Base-by-base conservation (phyloP, 2,329 filamentous ascomycete genomes). In the Ceratocystis papillata region DNA sequence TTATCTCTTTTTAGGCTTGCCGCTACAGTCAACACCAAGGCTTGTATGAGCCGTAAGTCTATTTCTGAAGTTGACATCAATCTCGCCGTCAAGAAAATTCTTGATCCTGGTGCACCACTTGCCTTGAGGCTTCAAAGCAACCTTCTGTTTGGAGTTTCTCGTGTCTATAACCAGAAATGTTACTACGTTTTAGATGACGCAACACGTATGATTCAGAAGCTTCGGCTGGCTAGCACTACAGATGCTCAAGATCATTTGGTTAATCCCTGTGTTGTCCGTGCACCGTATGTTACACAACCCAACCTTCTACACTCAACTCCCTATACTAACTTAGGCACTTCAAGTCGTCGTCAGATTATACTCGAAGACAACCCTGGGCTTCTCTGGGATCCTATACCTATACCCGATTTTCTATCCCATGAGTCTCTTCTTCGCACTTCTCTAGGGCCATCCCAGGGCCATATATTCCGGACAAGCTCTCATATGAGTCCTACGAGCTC, bases 51-150 rank as follows among this genome's bases (percentile, higher is more conserved):
- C 6, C 85, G 88, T 62, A 96, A 94, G 74, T 87, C 89, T 7
- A 96, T 99, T 67, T 84, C 93, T 67, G 85, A 90, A 17, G 94
- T 99, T 70, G 83, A 97, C 72, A 86, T 99, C 30, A 81, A 85
- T 45, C 91, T 88, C 72, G 92, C 94, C 67, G 96, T 93, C 75
- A 81, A 87, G 69, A 94, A 87, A n/a, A 96, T 99, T 73, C 83
- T 89, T 46, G 81, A 89, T 66, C 91, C 71, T 0, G 89, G 87
- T 5, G 90, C 89, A 1, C 94, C 94, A 1, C 87, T 99, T 77
- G 93, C 94, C 3, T 76, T 99, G 69, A 87, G 94, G 45, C 82
- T 99, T 25, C 93, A 97, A 73, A 88, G 91, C 17, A 96, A 87
- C 71, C 80, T 99, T 20, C 83, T 99, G 33, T 92, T 88, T 73